Base-by-base conservation (phyloP, 768 basidiomycete genomes). In the Galerina sulciceps region DNA sequence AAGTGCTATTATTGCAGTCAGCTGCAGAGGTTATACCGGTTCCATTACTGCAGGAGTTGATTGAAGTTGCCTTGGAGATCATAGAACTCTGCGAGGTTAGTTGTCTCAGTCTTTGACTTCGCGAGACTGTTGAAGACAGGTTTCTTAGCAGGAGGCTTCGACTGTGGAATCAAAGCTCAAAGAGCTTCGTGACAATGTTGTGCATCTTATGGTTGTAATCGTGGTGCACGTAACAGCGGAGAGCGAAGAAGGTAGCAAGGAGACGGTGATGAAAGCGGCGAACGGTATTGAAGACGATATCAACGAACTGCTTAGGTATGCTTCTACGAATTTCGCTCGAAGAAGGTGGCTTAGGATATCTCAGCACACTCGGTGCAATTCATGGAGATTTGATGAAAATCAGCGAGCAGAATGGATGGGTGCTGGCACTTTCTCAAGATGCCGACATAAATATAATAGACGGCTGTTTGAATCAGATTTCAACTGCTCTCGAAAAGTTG, bases 281-380 rank as follows among this genome's bases (percentile, higher is more conserved):
- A 45, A 55, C 13, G 22, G 46, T 14, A 57, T 57, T n/a, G 41
- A 55, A 55, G 42, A 20, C 20, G 41, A 55, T 45, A 55, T 55
- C 20, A 20, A 26, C 14, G 42, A 17, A 31, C 34, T 55, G 43
- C 22, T 55, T 4, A 55, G 53, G 53, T 55, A 23, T 18, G 26
- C 10, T 34, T 1, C 20, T 34, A 23, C 34, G 10, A 11, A 3
- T 37, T 14, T 49, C 53, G 34, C 6, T 15, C 18, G 20, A 31
- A 26, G 22, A 17, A 31, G 18, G 17, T 23, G 20, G 8, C 47
- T 48, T 14, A 48, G 26, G 23, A 15, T 53, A 22, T 52, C 22
- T 37, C 38, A 50, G 43, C 37, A 52, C 20, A 26, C 37, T 48
- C 48, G 55, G 50, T 23, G 42, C 45, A 10, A 59, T 59, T 50